Percentiles rank a stretch among this genome's conserved stretches.
Conservation (phyloP, 768 basidiomycete genomes). For the Hygrocybe punicea region DNA sequence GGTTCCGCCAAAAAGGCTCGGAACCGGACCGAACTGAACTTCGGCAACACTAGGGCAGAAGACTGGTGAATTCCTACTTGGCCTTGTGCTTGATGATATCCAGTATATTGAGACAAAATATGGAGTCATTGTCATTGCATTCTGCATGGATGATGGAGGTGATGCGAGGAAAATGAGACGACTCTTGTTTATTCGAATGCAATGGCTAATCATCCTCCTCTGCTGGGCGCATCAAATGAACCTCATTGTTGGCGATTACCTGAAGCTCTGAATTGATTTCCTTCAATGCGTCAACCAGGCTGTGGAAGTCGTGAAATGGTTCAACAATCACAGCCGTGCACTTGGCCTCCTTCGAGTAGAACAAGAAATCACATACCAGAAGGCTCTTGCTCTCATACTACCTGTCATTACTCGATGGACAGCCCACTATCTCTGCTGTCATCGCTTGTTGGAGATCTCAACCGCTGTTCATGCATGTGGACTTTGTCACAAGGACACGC, state of each 20-base stretch:
- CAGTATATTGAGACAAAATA: constrained; percentile 17
- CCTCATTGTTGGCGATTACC: constrained; percentile 25
- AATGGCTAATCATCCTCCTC: constrained; percentile 14
- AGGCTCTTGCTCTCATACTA: constrained; percentile 15
- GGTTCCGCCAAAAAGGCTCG: too few relatives aligned
- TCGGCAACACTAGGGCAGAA: too few relatives aligned
- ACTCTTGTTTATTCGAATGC: constrained; percentile 7
- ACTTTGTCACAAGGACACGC: constrained; percentile 6
- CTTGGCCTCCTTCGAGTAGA: constrained; percentile 18
- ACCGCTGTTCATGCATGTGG: constrained; percentile 2
- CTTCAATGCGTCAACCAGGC: constrained; percentile 1
- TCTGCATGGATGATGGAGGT: constrained; percentile 23
- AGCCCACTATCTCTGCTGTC: constrained; percentile 20
- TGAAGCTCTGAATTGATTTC: constrained; percentile 10
- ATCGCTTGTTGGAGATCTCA: constrained; percentile 20
- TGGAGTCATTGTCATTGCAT: constrained; percentile 18
- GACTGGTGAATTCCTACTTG: constrained; percentile 21
- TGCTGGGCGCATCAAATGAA: constrained; percentile 30
- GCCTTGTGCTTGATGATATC: constrained; percentile 20
- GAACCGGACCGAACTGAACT: too few relatives aligned
- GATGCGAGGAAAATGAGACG: constrained; percentile 24
- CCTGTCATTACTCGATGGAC: constrained; percentile 20
- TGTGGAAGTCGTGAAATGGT: constrained; percentile 22
- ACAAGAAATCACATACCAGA: constrained; percentile 9
- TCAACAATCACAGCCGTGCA: constrained; percentile 26